Conservation (phyloP, 805 yeast species). For the Kluyveromyces aestuarii region DNA sequence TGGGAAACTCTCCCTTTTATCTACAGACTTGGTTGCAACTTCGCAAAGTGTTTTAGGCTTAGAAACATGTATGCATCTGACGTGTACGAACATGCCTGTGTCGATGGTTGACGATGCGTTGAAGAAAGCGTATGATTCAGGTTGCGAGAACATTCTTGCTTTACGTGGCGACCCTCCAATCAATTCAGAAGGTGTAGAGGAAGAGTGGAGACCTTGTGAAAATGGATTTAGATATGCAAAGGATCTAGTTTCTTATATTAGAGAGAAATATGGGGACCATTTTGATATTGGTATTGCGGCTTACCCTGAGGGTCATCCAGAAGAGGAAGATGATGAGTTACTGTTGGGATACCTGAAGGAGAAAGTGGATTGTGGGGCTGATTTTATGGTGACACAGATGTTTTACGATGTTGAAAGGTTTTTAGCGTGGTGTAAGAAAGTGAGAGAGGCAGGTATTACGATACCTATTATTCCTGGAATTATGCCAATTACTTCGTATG, state of each 20-base stretch:
- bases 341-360: slow-evolving; percentile 63
- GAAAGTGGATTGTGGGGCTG: slow-evolving; percentile 90
- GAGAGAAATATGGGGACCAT: slow-evolving; percentile 69
- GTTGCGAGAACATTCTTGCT: slow-evolving; percentile 92
- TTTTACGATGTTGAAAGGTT: slow-evolving; percentile 83
- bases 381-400: slow-evolving; percentile 93
- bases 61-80: slow-evolving; percentile 96
- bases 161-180: slow-evolving; percentile 92
- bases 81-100: slow-evolving; percentile 91
- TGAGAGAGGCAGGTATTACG: slow-evolving; percentile 62
- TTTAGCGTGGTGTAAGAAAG: slow-evolving; percentile 70
- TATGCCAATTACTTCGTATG: slow-evolving; percentile 96
- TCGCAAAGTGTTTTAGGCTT: slow-evolving; percentile 84
- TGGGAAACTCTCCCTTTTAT: slow-evolving; percentile 56
- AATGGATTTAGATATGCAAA: slow-evolving; percentile 80
- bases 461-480: slow-evolving; percentile 95
- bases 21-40: slow-evolving; percentile 87
- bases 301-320: slow-evolving; percentile 97
- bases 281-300: slow-evolving; percentile 96
- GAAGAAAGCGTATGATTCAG: slow-evolving; percentile 75
- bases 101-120: slow-evolving; percentile 77
- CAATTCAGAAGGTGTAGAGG: slow-evolving; percentile 24
- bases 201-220: slow-evolving; percentile 39
- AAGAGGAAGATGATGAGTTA: slow-evolving; percentile 49
- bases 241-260: slow-evolving; percentile 74